These are phyloP conservation scores for Cordyceps tenuipes DNA, from an alignment of 2,329 filamentous ascomycete species.

Conservation along the genomic window DNA sequence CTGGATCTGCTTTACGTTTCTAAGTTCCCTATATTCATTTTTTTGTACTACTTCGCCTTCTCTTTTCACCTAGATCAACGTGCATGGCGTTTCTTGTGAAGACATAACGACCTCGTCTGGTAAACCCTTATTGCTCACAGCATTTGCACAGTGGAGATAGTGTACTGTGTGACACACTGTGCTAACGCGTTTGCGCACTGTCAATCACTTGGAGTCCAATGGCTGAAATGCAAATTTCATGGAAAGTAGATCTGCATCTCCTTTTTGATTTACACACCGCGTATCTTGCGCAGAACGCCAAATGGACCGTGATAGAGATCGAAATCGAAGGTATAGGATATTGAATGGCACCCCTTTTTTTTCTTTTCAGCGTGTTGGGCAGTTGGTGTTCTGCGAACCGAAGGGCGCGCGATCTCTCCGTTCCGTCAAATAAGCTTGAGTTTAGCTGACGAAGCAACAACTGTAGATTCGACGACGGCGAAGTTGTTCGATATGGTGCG, in stretches of 20 bases:
- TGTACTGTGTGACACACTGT: conserved; percentile 3
- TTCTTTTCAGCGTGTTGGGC: background rate
- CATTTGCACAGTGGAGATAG: background rate
- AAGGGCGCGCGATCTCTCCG: too few relatives aligned
- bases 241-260: background rate
- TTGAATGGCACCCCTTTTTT: background rate
- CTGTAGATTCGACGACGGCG: conserved; percentile 50
- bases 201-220: background rate
- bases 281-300: background rate
- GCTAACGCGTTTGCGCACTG: background rate
- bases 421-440: background rate
- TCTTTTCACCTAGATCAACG: too few relatives aligned
- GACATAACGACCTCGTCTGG: background rate
- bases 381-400: background rate
- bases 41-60: background rate
- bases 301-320: conserved; percentile 15
- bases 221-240: background rate
- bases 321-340: conserved; percentile 12
- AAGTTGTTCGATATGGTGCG: conserved; percentile 53
- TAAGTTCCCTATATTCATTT: background rate
- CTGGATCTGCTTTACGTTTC: background rate
- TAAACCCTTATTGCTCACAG: too few relatives aligned
- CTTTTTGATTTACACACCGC: background rate
- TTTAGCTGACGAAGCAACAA: background rate
- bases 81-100: background rate